phyloP scores from a whole-genome alignment of 1,139 yeast genomes.

The Pneumocystis wakefieldiae region DNA sequence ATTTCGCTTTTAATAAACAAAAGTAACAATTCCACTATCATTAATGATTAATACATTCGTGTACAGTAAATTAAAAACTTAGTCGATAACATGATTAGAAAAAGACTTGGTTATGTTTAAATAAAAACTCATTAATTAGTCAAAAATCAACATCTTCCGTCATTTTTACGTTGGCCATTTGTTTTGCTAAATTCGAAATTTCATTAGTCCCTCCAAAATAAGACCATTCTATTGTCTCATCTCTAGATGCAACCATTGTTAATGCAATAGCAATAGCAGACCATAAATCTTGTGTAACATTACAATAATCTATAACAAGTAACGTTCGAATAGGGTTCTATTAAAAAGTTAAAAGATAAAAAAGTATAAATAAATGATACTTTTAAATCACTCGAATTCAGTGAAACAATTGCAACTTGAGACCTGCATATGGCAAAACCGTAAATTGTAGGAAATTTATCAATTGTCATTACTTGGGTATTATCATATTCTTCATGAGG shows the following conservation, averaged over 20 bases:
- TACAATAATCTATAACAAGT: constrained; percentile 4
- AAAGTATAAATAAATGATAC: background rate
- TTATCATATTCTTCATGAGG: background rate
- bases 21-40: no score
- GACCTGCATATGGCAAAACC: constrained; percentile 6
- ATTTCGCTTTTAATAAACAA: no score
- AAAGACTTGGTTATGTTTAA: background rate
- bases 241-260: constrained; percentile 14
- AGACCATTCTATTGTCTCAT: constrained; percentile 15
- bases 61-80: background rate
- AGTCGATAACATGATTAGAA: background rate
- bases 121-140: background rate
- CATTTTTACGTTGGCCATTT: background rate
- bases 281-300: constrained; percentile 8
- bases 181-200: background rate
- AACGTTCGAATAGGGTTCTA: constrained; percentile 4
- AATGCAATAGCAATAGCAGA: constrained; percentile 6
- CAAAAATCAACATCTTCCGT: background rate
- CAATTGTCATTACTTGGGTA: background rate
- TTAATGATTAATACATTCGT: background rate
- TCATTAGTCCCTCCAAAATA: background rate
- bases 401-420: constrained; percentile 5
- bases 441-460: constrained; percentile 5
- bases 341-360: background rate
- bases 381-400: constrained; percentile 1